These are phyloP conservation scores for Clarireedia monteithiana DNA, from an alignment of 2,329 filamentous ascomycete species.

Conservation along the genomic window DNA sequence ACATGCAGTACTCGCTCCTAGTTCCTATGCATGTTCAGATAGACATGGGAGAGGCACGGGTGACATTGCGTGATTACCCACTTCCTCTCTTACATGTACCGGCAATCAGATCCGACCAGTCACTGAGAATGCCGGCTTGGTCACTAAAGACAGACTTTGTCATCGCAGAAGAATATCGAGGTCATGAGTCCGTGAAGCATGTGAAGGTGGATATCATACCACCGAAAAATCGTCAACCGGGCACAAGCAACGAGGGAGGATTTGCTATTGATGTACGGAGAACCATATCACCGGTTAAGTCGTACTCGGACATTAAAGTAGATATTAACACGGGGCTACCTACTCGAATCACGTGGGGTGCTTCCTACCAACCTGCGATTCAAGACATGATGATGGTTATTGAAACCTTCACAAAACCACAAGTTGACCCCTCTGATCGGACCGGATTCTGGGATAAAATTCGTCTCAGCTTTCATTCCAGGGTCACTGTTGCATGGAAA, in stretches of 20 bases:
- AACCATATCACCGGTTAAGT: conserved; percentile 92
- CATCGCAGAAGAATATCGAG: conserved; percentile 86
- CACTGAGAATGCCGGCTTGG: conserved; percentile 70
- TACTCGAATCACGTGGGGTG: conserved; percentile 93
- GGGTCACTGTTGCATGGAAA: conserved; percentile 83
- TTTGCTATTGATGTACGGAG: conserved; percentile 83
- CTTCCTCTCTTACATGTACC: conserved; percentile 88
- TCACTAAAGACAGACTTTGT: conserved; percentile 88
- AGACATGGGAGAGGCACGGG: conserved; percentile 80
- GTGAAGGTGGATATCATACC: conserved; percentile 82
- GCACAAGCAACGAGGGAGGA: conserved; percentile 47
- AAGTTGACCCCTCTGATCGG: conserved; percentile 84
- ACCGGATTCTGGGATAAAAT: conserved; percentile 99
- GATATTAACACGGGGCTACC: conserved; percentile 90
- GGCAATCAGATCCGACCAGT: conserved; percentile 69
- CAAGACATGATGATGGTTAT: conserved; percentile 99
- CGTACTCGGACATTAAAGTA: conserved; percentile 84
- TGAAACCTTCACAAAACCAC: conserved; percentile 94
- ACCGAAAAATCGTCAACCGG: conserved; percentile 48
- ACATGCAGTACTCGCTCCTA: conserved; percentile 84
- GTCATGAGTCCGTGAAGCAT: conserved; percentile 68
- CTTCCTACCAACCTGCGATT: conserved; percentile 93
- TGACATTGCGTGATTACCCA: conserved; percentile 89
- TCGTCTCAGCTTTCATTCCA: conserved; percentile 85
- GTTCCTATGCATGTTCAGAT: conserved; percentile 85